These are phyloP conservation scores for Lentinula lateritia DNA, from an alignment of 768 basidiomycete genomes.

Conservation along the genomic window DNA sequence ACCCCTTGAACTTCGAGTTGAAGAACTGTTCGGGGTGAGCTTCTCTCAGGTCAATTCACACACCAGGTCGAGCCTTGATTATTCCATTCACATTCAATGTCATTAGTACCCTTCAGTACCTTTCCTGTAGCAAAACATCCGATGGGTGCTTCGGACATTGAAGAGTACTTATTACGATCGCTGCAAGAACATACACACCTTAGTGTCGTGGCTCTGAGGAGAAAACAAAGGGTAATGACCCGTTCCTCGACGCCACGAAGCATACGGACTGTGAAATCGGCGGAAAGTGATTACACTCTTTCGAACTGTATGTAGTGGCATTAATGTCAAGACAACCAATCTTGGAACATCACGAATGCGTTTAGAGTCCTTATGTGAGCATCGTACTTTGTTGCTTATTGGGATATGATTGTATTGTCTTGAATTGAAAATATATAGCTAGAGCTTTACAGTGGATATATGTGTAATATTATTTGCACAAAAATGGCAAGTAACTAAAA, in stretches of 20 bases:
- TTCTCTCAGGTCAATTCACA: no score
- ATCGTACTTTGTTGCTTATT: not conserved
- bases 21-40: no score
- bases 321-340: not conserved
- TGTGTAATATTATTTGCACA: no score
- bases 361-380: not conserved
- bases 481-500: not conserved
- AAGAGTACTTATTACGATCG: not conserved
- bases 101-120: no score
- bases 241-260: not conserved
- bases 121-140: not conserved
- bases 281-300: not conserved
- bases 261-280: not conserved
- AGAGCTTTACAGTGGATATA: not conserved
- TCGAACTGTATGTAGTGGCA: not conserved
- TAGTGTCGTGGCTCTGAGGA: not conserved
- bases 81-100: no score
- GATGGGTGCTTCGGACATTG: not conserved
- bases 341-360: not conserved
- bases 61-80: no score
- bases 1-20: no score
- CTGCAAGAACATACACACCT: not conserved
- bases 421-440: not conserved
- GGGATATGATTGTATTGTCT: not conserved
- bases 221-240: not conserved